phyloP scores from a whole-genome alignment of 2,329 filamentous ascomycete genomes.

The Tolypocladium sp. region DNA sequence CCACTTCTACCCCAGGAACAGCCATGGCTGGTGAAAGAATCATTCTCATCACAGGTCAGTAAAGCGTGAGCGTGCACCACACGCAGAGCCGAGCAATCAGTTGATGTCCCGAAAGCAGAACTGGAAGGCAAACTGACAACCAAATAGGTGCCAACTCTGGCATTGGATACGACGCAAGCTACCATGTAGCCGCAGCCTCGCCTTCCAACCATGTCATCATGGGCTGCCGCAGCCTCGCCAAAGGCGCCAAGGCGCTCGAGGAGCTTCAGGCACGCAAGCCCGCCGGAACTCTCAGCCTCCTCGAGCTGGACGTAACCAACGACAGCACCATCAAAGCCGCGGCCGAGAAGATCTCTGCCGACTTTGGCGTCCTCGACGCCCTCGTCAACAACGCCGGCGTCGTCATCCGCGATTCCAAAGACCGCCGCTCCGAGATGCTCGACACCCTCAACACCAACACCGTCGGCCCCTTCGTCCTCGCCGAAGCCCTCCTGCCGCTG shows the following conservation, averaged over 20 bases:
- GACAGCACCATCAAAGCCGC: constrained; percentile 47
- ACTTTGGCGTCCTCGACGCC: constrained; percentile 43
- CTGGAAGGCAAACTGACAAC: background rate
- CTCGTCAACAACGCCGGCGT: constrained; percentile 53
- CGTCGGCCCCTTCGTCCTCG: constrained; percentile 17
- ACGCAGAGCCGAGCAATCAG: background rate
- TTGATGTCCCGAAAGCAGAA: background rate
- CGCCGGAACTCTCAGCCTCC: constrained; percentile 45
- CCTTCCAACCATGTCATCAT: constrained; percentile 29
- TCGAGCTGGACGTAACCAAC: constrained; percentile 49
- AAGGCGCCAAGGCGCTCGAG: constrained; percentile 23
- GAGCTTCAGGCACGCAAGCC: constrained; percentile 29
- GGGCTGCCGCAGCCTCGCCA: constrained; percentile 21
- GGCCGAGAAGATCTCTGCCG: constrained; percentile 38
- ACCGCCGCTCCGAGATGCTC: constrained; percentile 1
- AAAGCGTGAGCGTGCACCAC: no score
- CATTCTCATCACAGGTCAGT: constrained; percentile 18
- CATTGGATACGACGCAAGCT: constrained; percentile 33
- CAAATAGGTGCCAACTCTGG: constrained; percentile 31
- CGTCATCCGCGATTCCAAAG: constrained; percentile 34
- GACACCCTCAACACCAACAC: constrained; percentile 35
- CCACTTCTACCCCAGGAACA: background rate
- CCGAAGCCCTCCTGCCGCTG: constrained; percentile 20
- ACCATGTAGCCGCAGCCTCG: constrained; percentile 21
- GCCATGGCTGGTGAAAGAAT: background rate